Evolutionary conservation across 1,284 basidiomycete genomes (phyloP), one percentile per base, ranked within the genome.

Genomic region (Caloboletus firmus): DNA sequence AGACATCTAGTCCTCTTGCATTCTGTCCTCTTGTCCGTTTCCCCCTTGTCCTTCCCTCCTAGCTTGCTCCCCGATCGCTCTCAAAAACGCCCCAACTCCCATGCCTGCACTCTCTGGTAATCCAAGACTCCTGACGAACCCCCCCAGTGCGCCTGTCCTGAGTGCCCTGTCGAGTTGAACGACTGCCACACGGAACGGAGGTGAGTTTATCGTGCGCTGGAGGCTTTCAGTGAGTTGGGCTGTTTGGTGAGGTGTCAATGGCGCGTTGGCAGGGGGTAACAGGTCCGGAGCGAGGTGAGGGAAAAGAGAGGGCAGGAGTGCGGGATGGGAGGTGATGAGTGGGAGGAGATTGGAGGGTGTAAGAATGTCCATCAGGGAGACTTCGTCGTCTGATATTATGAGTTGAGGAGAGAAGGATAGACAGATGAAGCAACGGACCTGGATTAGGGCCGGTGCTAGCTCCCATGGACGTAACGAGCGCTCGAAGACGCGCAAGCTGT

Each of bases 81-180:
- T 76, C 66, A 93, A 72, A 70, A 92, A 93, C 3, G 87, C 80
- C 45, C 76, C 80, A 7, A 91, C 76, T 5, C 89, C 81, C 2
- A 79, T 79, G 0, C 89, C 90, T 5, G 90, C 90, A 59, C 89
- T 88, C 63, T 86, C 87, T 0, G 89, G 89, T 31, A 93, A 71
- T 3, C 90, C 90, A 6, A 93, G 73, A n/a, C 81, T 78, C 42
- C 84, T 74, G 30, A 92, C 88, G 8, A 92, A 74, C 1, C 79
- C 81, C 11, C 85, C 86, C 3, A 92, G 71, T 46, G 89, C 68
- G 5, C 90, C 90, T 0, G 89, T 92, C 45, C 84, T 77, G 43
- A 93, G 74, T 13, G 88, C 90, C 64, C 85, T 83, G 66, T 93
- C 90, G 41, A 93, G 80, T 62, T 79, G 87, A 3, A 79, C 72